Evolutionary conservation across 2,329 filamentous ascomycete genomes (phyloP).

Genomic region (Aureobasidium sp.): DNA sequence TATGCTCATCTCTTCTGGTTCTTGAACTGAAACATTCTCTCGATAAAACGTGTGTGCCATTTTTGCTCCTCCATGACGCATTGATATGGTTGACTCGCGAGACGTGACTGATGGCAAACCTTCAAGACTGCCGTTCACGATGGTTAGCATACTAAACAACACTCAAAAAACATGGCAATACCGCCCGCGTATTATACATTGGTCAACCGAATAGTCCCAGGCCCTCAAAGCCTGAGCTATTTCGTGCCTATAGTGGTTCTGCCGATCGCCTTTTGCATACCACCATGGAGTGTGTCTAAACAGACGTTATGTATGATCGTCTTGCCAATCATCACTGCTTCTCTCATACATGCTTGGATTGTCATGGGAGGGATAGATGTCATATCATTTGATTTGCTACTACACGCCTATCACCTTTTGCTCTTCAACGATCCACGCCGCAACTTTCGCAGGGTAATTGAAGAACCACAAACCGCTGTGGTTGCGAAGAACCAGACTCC

Average conservation of each 20-base stretch:
- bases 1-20: no score
- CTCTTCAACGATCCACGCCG: slow-evolving; percentile 20
- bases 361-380: slow-evolving; percentile 23
- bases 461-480: background rate
- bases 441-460: slow-evolving; percentile 15
- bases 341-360: slow-evolving; percentile 20
- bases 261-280: slow-evolving; percentile 19
- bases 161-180: background rate
- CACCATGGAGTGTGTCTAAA: slow-evolving; percentile 14
- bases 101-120: background rate
- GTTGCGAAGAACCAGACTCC: background rate
- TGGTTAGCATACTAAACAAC: background rate
- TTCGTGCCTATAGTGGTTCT: slow-evolving; percentile 20
- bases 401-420: slow-evolving; percentile 20
- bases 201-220: slow-evolving; percentile 21
- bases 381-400: slow-evolving; percentile 20
- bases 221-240: slow-evolving; percentile 21
- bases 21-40: no score
- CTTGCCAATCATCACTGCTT: slow-evolving; percentile 19
- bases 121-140: background rate
- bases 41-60: background rate
- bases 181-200: slow-evolving; percentile 15
- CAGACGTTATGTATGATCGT: slow-evolving; percentile 14
- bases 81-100: background rate
- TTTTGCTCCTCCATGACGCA: background rate